These are phyloP conservation scores for Agapanthus africanus DNA, from an alignment of 106 monocot genomes.

Conservation along the genomic window DNA sequence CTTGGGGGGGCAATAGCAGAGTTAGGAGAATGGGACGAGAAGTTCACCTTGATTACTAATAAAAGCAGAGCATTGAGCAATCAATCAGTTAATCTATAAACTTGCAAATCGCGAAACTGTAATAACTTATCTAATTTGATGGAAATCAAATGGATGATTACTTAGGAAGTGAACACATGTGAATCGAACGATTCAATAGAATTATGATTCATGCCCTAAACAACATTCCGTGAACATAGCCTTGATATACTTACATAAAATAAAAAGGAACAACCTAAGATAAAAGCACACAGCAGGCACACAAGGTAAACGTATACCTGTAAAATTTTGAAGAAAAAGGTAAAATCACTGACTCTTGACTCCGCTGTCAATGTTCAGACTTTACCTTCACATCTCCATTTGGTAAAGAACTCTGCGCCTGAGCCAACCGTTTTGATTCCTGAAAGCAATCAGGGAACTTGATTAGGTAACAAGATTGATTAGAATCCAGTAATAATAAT, in stretches of 20 bases:
- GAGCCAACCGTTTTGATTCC: constrained; percentile 61
- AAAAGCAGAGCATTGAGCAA: background rate
- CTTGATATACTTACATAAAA: background rate
- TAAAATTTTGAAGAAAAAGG: background rate
- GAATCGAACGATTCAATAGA: background rate
- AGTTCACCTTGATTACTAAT: too few relatives aligned
- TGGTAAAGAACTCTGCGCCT: constrained; percentile 46
- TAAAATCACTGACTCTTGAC: background rate
- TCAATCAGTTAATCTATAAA: background rate
- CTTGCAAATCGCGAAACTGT: too few relatives aligned
- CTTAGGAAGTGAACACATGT: background rate
- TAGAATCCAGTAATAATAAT: background rate
- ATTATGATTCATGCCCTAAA: too few relatives aligned
- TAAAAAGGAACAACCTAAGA: background rate
- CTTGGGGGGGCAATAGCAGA: too few relatives aligned
- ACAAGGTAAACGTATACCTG: background rate
- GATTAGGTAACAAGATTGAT: background rate
- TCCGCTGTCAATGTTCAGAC: constrained; percentile 31
- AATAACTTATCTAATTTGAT: background rate
- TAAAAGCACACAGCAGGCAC: background rate
- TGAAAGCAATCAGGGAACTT: constrained; percentile 20
- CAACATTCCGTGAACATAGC: too few relatives aligned
- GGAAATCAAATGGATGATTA: background rate
- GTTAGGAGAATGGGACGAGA: too few relatives aligned
- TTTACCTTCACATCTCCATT: constrained; percentile 83